phyloP scores from a whole-genome alignment of 2,329 filamentous ascomycete genomes.

The Aspergillus jensenii region DNA sequence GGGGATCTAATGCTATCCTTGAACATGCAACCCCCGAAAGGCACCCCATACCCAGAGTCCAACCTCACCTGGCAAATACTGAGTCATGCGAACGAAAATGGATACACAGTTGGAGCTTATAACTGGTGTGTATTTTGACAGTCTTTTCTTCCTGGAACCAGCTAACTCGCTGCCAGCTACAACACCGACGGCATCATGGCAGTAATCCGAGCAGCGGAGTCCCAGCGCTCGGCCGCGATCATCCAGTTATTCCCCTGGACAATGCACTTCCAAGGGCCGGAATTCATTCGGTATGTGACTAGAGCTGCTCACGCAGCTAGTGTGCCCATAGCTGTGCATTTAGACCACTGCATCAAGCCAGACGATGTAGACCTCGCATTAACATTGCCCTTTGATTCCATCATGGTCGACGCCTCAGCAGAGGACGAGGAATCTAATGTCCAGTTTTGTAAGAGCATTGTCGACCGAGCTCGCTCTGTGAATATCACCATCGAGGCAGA shows the following conservation, averaged over 20 bases:
- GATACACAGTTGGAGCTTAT: constrained; percentile 54
- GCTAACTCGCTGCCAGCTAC: constrained; percentile 45
- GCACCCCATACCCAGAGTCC: not conserved
- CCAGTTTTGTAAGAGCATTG: constrained; percentile 58
- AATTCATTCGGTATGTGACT: constrained; percentile 53
- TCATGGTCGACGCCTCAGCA: constrained; percentile 73
- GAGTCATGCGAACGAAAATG: constrained; percentile 50
- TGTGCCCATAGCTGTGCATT: constrained; percentile 60
- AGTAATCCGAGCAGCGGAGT: constrained; percentile 64
- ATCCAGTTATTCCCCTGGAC: constrained; percentile 72
- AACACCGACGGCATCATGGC: constrained; percentile 68
- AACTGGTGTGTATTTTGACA: not conserved
- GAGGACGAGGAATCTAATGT: constrained; percentile 67
- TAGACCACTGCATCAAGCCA: constrained; percentile 63
- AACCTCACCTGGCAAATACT: constrained; percentile 44
- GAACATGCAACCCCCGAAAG: not conserved
- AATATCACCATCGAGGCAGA: constrained; percentile 65
- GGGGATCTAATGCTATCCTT: no score
- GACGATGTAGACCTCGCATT: constrained; percentile 54
- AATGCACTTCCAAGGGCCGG: constrained; percentile 58
- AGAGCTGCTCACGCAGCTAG: constrained; percentile 52
- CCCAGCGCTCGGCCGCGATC: constrained; percentile 63
- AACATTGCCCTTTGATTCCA: constrained; percentile 61
- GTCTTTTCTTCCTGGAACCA: not conserved
- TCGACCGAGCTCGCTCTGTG: constrained; percentile 22